A percentile compares a stretch with the other conserved stretches of the same genome.
Conservation (phyloP, 805 yeast species). For the Saccharomycopsis schoenii region DNA sequence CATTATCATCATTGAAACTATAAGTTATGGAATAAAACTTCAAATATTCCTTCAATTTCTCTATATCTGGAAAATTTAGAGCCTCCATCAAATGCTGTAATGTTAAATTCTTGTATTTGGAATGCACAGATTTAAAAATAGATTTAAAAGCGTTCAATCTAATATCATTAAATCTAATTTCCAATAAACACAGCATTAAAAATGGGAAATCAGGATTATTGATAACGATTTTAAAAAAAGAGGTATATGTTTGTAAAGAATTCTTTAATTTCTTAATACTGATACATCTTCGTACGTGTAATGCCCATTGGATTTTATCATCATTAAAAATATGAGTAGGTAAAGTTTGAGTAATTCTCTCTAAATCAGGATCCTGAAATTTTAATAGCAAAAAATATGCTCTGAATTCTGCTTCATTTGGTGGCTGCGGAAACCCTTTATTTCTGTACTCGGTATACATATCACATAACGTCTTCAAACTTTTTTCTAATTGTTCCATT, state of each 20-base stretch:
- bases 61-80: slow-evolving; percentile 59
- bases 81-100: slow-evolving; percentile 35
- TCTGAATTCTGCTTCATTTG: slow-evolving; percentile 88
- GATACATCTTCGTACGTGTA: slow-evolving; percentile 55
- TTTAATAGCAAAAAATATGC: slow-evolving; percentile 78
- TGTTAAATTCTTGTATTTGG: slow-evolving; percentile 58
- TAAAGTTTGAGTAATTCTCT: slow-evolving; percentile 58
- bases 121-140: slow-evolving; percentile 56
- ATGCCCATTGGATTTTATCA: slow-evolving; percentile 55
- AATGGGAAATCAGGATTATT: slow-evolving; percentile 44
- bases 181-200: slow-evolving; percentile 62
- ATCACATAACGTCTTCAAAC: slow-evolving; percentile 79
- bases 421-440: slow-evolving; percentile 48
- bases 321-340: slow-evolving; percentile 49
- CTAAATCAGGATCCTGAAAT: slow-evolving; percentile 75
- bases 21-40: slow-evolving; percentile 50
- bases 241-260: slow-evolving; percentile 47
- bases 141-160: slow-evolving; percentile 64
- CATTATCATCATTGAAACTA: slow-evolving; percentile 26
- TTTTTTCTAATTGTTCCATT: slow-evolving; percentile 85
- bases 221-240: slow-evolving; percentile 52
- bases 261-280: slow-evolving; percentile 45
- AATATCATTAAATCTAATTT: slow-evolving; percentile 71
- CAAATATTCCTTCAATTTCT: slow-evolving; percentile 47
- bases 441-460: slow-evolving; percentile 74